Evolutionary conservation across 2,329 filamentous ascomycete species (phyloP).

Genomic region (Samsoniella hepiali): DNA sequence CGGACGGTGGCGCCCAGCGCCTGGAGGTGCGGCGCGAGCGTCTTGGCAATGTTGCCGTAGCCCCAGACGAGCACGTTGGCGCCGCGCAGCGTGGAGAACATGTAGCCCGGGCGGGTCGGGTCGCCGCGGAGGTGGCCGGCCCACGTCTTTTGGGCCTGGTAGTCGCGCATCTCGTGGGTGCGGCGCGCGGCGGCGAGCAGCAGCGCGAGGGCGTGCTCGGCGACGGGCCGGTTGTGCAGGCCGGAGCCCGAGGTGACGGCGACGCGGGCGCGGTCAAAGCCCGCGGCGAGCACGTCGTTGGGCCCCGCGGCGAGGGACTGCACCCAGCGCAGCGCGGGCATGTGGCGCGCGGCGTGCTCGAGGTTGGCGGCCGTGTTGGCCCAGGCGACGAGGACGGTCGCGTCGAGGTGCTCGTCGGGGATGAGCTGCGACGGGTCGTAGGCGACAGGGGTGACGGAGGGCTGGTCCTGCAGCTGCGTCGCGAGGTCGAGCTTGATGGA

Average conservation of each 20-base stretch:
- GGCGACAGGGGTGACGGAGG: slow-evolving; percentile 3
- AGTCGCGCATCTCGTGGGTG: slow-evolving; percentile 62
- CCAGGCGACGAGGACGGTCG: slow-evolving; percentile 61
- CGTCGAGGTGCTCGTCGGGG: slow-evolving; percentile 56
- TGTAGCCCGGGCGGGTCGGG: slow-evolving; percentile 48
- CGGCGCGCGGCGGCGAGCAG: slow-evolving; percentile 53
- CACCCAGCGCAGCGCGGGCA: slow-evolving; percentile 61
- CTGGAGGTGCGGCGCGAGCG: slow-evolving; percentile 51
- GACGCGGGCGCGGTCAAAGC: slow-evolving; percentile 52
- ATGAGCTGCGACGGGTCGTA: slow-evolving; percentile 58
- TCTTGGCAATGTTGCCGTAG: slow-evolving; percentile 64
- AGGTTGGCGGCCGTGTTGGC: slow-evolving; percentile 57
- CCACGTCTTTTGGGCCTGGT: slow-evolving; percentile 55
- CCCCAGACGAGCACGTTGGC: slow-evolving; percentile 61
- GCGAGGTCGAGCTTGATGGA: slow-evolving; percentile 55
- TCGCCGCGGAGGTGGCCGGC: slow-evolving; percentile 57
- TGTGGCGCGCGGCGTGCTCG: slow-evolving; percentile 50
- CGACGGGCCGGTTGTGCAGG: slow-evolving; percentile 62
- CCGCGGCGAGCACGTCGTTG: slow-evolving; percentile 61
- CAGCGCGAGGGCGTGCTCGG: slow-evolving; percentile 61
- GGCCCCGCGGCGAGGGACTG: slow-evolving; percentile 64
- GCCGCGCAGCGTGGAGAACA: slow-evolving; percentile 58
- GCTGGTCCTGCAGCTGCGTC: slow-evolving; percentile 7
- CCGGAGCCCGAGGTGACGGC: slow-evolving; percentile 60
- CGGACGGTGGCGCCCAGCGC: slow-evolving; percentile 55